Conservation (phyloP, 2,329 filamentous ascomycete species). For the Chrysosporium keratinophilum region DNA sequence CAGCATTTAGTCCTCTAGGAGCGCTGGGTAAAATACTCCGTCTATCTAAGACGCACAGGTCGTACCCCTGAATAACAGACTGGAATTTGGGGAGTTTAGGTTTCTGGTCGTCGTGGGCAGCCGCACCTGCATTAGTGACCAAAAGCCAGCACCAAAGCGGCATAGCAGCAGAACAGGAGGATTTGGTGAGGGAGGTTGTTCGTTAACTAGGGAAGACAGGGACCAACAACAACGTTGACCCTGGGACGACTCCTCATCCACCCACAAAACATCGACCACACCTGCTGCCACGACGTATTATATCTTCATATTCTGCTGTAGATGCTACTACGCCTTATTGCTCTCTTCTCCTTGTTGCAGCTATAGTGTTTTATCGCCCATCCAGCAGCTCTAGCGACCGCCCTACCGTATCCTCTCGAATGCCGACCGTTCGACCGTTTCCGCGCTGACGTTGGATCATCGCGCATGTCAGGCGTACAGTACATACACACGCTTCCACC, state of each 20-base stretch:
- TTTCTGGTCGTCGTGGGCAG: not conserved
- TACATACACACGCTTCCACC: not conserved
- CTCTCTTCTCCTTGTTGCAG: not conserved
- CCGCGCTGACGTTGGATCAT: not conserved
- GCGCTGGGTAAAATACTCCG: no score
- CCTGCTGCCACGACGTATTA: no score
- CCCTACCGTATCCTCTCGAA: not conserved
- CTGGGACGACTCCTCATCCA: no score
- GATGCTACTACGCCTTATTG: not conserved
- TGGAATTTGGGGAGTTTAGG: not conserved
- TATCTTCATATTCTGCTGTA: no score
- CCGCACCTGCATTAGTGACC: constrained; percentile 10
- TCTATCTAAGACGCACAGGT: no score
- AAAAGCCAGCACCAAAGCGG: not conserved
- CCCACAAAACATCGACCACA: no score
- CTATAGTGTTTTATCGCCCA: not conserved
- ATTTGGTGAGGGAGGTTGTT: not conserved
- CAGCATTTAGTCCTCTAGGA: no score
- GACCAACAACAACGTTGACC: constrained; percentile 1
- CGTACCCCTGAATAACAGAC: not conserved
- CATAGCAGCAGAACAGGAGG: not conserved
- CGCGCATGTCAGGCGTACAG: not conserved
- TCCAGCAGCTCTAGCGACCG: not conserved
- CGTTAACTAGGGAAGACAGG: not conserved
- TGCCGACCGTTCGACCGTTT: not conserved